Evolutionary conservation across 1,139 yeast genomes (phyloP).

Genomic region (Yamadazyma friedrichii): DNA sequence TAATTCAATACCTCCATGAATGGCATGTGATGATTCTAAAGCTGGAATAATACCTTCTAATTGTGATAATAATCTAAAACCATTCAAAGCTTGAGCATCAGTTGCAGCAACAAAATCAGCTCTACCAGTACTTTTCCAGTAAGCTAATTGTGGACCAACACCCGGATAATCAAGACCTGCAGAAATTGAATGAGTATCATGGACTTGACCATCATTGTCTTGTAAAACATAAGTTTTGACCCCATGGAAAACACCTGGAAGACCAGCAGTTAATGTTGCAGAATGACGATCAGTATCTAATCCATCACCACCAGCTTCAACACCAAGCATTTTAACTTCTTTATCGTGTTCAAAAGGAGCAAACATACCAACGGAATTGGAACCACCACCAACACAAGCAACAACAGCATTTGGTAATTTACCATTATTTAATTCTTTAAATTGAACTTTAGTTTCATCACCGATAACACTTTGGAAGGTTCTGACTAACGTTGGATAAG

Average conservation of each 20-base stretch:
- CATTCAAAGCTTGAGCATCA: slow-evolving; percentile 88
- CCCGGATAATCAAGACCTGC: slow-evolving; percentile 99
- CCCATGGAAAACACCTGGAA: slow-evolving; percentile 98
- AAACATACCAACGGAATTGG: slow-evolving; percentile 94
- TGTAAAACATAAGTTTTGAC: slow-evolving; percentile 92
- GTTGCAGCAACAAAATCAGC: slow-evolving; percentile 86
- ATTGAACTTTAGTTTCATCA: slow-evolving; percentile 88
- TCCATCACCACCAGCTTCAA: slow-evolving; percentile 99
- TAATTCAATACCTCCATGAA: slow-evolving; percentile 82
- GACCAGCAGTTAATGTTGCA: slow-evolving; percentile 90
- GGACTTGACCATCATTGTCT: slow-evolving; percentile 90
- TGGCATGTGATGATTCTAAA: slow-evolving; percentile 94
- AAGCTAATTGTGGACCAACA: slow-evolving; percentile 97
- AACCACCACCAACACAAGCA: slow-evolving; percentile 99
- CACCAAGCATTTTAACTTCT: slow-evolving; percentile 80
- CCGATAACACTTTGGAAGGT: slow-evolving; percentile 98
- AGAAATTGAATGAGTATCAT: slow-evolving; percentile 95
- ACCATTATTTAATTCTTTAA: slow-evolving; percentile 72
- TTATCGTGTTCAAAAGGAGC: slow-evolving; percentile 85
- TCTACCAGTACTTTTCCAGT: slow-evolving; percentile 92
- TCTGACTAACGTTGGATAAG: slow-evolving; percentile 95
- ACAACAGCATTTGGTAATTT: slow-evolving; percentile 89
- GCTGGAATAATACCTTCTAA: slow-evolving; percentile 99
- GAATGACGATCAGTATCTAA: slow-evolving; percentile 82
- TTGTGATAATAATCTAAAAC: slow-evolving; percentile 85